Evolutionary conservation across 2,329 filamentous ascomycete species (phyloP), one percentile per base, ranked within the genome.

Genomic region (Xylariales sp.): DNA sequence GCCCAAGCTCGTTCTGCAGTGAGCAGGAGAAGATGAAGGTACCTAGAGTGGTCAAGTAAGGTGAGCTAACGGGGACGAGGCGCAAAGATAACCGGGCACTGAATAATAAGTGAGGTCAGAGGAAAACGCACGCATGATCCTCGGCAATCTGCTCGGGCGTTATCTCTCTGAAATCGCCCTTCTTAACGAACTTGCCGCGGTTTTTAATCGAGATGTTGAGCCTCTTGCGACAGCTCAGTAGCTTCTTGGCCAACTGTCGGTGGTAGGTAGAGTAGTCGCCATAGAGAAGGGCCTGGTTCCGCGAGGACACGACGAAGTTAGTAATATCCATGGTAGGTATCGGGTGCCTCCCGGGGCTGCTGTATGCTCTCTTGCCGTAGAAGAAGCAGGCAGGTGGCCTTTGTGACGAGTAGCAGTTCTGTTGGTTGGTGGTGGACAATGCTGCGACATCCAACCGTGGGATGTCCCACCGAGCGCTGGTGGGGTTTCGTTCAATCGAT

Each of bases 1-100:
- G 93, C 91, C 88, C 89, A 97, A 36, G 90, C 88, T 47, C 93
- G 79, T 67, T 98, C 93, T 43, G 90, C 82, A 27, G 81, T 86
- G 54, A 96, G 79, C 40, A 98, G 74, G 21, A 91, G 72, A n/a
- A 96, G 72, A 49, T 85, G 74, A 33, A 83, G 77, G 63, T 79
- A 96, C n/a, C n/a, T n/a, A n/a, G n/a, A n/a, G n/a, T n/a, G n/a
- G n/a, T n/a, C n/a, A n/a, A n/a, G n/a, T n/a, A n/a, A n/a, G n/a
- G n/a, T n/a, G n/a, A n/a, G n/a, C n/a, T n/a, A n/a, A n/a, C n/a
- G n/a, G n/a, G n/a, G n/a, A n/a, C n/a, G n/a, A n/a, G n/a, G n/a
- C n/a, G n/a, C n/a, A n/a, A n/a, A n/a, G n/a, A n/a, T n/a, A n/a
- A n/a, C n/a, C n/a, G n/a, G n/a, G n/a, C n/a, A n/a, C n/a, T n/a